Evolutionary conservation across 306 rosid genomes (phyloP).

Genomic region (Cicer chorassanicum): DNA sequence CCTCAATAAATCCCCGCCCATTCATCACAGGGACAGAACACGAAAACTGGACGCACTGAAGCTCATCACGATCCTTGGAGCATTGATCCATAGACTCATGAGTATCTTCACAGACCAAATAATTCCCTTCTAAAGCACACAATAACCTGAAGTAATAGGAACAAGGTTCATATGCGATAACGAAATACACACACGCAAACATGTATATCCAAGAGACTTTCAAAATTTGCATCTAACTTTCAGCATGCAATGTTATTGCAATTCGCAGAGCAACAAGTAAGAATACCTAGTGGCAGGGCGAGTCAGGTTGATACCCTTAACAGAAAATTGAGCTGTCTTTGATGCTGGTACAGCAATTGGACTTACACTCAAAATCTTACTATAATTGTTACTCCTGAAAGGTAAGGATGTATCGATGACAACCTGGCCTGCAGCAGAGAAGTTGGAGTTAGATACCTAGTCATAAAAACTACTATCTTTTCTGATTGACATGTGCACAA

Average conservation of each 20-base stretch:
- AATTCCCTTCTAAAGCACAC: conserved; percentile 85
- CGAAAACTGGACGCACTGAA: conserved; percentile 67
- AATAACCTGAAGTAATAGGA: conserved; percentile 62
- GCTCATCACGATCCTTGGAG: conserved; percentile 58
- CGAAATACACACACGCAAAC: not conserved
- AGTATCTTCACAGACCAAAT: conserved; percentile 63
- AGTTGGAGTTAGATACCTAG: conserved; percentile 37
- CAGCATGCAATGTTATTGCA: conserved; percentile 27
- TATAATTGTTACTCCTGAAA: conserved; percentile 55
- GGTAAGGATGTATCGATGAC: conserved; percentile 74
- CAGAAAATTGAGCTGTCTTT: conserved; percentile 66
- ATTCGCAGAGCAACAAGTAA: conserved; percentile 19
- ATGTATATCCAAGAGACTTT: conserved; percentile 21
- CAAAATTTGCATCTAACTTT: conserved; percentile 19
- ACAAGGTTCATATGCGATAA: conserved; percentile 8
- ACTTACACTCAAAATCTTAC: conserved; percentile 69
- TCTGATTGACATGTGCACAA: conserved; percentile 2
- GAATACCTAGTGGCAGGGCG: conserved; percentile 69
- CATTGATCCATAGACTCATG: conserved; percentile 52
- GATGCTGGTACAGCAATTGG: conserved; percentile 81
- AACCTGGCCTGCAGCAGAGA: conserved; percentile 71
- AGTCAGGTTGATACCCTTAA: conserved; percentile 76
- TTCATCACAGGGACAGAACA: conserved; percentile 70
- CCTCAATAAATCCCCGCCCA: conserved; percentile 95
- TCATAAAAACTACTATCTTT: conserved; percentile 24